Conservation (phyloP, 345 rosid species). For the Gossypium turneri region DNA sequence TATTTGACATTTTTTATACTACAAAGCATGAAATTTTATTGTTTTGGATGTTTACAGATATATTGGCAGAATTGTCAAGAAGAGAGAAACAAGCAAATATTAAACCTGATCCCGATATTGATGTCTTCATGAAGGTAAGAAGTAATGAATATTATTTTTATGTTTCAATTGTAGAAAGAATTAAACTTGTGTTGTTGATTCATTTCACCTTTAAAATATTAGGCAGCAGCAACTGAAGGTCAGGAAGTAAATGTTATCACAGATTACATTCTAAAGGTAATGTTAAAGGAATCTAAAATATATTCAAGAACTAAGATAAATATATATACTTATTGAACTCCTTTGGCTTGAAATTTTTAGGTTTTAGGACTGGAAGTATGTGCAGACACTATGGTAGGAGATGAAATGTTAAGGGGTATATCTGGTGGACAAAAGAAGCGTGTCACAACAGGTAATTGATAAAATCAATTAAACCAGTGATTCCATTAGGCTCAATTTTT, state of each 20-base stretch:
- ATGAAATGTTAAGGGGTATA: conserved; percentile 71
- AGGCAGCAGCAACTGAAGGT: conserved; percentile 49
- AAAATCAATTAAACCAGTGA: not conserved
- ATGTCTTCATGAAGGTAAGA: conserved; percentile 78
- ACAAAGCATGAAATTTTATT: not conserved
- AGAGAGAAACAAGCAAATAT: conserved; percentile 70
- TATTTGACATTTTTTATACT: not conserved
- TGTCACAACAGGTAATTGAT: conserved; percentile 50
- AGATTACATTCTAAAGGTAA: conserved; percentile 52
- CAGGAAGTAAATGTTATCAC: conserved; percentile 43
- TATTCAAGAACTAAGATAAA: not conserved
- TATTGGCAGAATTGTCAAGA: conserved; percentile 11
- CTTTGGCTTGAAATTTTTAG: conserved; percentile 33
- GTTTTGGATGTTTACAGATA: conserved; percentile 4
- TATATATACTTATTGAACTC: not conserved
- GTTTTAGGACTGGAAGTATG: conserved; percentile 66
- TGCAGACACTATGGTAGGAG: conserved; percentile 66
- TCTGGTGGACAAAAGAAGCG: conserved; percentile 88
- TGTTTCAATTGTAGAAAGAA: not conserved
- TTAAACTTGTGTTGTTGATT: not conserved
- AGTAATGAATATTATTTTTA: no score
- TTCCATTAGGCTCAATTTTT: conserved; percentile 5
- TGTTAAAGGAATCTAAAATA: not conserved
- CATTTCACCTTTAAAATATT: not conserved
- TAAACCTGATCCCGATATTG: conserved; percentile 77